Base-by-base conservation (phyloP, 108 stramenopile genomes). In the Pseudonitzschia delicatissima region DNA sequence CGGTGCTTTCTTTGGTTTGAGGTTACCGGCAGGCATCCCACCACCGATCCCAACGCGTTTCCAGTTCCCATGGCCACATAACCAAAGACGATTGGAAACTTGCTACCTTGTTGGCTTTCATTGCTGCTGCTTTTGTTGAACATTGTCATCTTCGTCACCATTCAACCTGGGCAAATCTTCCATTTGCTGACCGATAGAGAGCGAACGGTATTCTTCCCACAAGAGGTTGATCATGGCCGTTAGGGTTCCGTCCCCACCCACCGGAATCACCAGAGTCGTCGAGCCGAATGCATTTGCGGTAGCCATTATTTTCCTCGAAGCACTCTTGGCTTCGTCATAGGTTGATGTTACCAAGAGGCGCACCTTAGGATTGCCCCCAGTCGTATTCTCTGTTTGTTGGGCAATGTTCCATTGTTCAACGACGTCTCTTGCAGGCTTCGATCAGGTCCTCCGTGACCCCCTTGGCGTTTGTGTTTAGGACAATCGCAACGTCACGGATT, bases 161-260 rank as follows among this genome's bases (percentile, higher is more conserved):
- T 57, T 51, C 27, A n/a, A n/a, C n/a, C n/a, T n/a, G n/a, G n/a
- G n/a, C n/a, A n/a, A n/a, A n/a, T n/a, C n/a, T n/a, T n/a, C n/a
- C n/a, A n/a, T n/a, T n/a, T n/a, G n/a, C n/a, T n/a, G n/a, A 71
- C n/a, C n/a, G n/a, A n/a, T n/a, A n/a, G n/a, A 7, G 21, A 28
- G n/a, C n/a, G n/a, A n/a, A n/a, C n/a, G 32, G 4, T 34, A 28
- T 51, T 76, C 69, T 33, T 79, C 60, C 45, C 76, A 75, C 66
- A 87, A 40, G 1, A 44, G 31, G 50, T 87, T 74, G 15, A 89
- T 69, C 68, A 81, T 71, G 5, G 77, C 63, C 15, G 77, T 82
- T 37, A 90, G 58, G 0, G 88, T 90, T 15, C 88, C 88, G 76
- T 90, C 88, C 2, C 88, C 88, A 9, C 88, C 88, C 0, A 84